Evolutionary conservation across 768 basidiomycete species (phyloP), one percentile per base, ranked within the genome.

Genomic region (Rickenella mellea): DNA sequence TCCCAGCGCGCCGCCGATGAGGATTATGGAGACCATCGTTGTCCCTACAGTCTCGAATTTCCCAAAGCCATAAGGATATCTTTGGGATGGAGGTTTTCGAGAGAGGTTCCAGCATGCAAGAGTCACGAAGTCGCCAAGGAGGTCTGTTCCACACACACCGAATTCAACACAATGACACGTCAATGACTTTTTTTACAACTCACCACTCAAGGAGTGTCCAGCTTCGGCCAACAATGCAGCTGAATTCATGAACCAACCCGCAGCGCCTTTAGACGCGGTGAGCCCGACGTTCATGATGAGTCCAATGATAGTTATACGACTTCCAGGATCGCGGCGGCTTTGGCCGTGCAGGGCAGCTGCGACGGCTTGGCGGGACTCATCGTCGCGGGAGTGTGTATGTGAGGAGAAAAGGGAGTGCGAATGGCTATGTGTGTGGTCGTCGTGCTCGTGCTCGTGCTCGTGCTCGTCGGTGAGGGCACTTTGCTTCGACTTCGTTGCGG

Each of bases 1-100:
- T 41, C 84, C 87, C 14, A 85, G 67, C 2, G 85, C 83, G 42
- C 87, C 88, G 4, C 80, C 81, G 43, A 91, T 78, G 46, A 99
- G 75, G 25, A 97, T 73, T 38, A 96, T 64, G 2, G 91, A 87
- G 36, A 96, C 83, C 27, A 84, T 77, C 2, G 87, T 77, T n/a
- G 93, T 94, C 36, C 94, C 94, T 19, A 97, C 68, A 4, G 91
- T 92, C 62, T 99, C 94, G 51, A 91, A 94, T 62, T 98, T 97
- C 49, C 84, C 84, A 53, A 88, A 85, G 12, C 90, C 88, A 48
- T 82, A 92, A 1, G 91, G 91, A 58, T 90, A 97, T 49, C 62
- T 66, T 48, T 67, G 71, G 7, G 85, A 82, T 8, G 92, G 85
- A n/a, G 83, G 76, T 55, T 74, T 76, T 39, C 90, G 74, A 1